These are phyloP conservation scores for Fraxinus dipetala DNA, from an alignment of 305 asterid genomes.

Conservation along the genomic window DNA sequence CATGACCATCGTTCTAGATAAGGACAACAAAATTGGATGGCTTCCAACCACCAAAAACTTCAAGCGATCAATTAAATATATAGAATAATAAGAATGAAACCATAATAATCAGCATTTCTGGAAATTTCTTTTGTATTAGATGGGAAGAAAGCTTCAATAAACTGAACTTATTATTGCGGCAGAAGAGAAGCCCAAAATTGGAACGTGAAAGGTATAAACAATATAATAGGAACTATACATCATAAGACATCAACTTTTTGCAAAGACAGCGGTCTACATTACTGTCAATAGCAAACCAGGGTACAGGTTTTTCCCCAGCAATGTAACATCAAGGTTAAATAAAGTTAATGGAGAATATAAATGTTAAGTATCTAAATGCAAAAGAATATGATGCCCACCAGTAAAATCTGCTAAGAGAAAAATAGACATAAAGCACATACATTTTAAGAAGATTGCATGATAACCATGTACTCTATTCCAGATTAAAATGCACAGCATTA, in stretches of 20 bases:
- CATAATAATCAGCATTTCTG: background rate
- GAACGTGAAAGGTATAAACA: background rate
- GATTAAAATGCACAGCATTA: background rate
- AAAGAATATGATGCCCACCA: background rate
- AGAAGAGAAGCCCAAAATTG: background rate
- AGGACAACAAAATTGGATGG: background rate
- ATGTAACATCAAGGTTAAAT: background rate
- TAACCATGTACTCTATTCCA: background rate
- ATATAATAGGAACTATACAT: background rate
- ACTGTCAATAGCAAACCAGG: background rate
- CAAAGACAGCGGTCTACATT: background rate
- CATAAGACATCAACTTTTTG: background rate
- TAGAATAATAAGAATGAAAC: background rate
- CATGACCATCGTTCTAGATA: background rate
- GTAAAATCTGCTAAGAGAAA: background rate
- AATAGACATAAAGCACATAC: background rate
- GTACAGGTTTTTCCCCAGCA: background rate
- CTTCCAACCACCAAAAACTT: background rate
- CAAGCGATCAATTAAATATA: background rate
- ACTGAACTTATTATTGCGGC: background rate
- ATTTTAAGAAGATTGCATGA: conserved; percentile 2
- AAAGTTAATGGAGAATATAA: conserved; percentile 2
- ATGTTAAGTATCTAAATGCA: background rate
- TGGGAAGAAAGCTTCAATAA: background rate
- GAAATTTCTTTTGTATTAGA: background rate